Evolutionary conservation across 306 rosid genomes (phyloP), one percentile per base, ranked within the genome.

Genomic region (barrel medic (Medicago truncatula)): DNA sequence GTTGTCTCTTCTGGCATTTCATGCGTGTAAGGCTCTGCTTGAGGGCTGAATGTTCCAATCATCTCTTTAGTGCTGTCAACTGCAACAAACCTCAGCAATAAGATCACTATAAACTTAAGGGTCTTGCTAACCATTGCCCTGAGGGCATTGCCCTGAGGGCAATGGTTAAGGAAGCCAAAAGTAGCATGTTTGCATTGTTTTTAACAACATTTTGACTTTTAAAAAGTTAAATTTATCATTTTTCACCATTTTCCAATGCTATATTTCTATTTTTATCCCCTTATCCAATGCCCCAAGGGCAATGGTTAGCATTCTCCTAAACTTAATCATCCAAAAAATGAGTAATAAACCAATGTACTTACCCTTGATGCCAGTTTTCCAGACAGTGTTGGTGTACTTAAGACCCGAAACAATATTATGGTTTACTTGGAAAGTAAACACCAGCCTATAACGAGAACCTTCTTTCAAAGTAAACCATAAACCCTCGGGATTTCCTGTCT

Each of bases 1-100:
- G 97, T 94, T 59, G 92, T 87, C 73, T 94, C 97, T 85, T 94
- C 96, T 0, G 90, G 94, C 77, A 94, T 86, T 81, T 88, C 90
- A 71, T 87, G 89, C 0, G 90, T 88, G 79, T 87, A 91, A 57
- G 93, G 83, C 75, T 91, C 98, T 21, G 85, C 68, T 75, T 90
- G 98, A 34, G 98, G 98, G 79, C 97, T 89, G 65, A 88, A 91
- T 50, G 98, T 94, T 84, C 96, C 97, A 17, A 94, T 83, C 95
- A 94, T 94, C 81, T 89, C 97, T 80, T 87, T 89, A 11, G 91
- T 15, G 77, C 80, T 87, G 81, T 94, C 98, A 54, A 91, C 98
- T 94, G 89, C 59, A 70, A 68, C 41, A 77, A 53, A 75, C 46
- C 65, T 60, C 64, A 5, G 13, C 12, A 14, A 38, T 62, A 65